Percentiles rank a stretch among this genome's conserved stretches.
phyloP scores from a whole-genome alignment of 768 basidiomycete species.

The Ramaria rubella region DNA sequence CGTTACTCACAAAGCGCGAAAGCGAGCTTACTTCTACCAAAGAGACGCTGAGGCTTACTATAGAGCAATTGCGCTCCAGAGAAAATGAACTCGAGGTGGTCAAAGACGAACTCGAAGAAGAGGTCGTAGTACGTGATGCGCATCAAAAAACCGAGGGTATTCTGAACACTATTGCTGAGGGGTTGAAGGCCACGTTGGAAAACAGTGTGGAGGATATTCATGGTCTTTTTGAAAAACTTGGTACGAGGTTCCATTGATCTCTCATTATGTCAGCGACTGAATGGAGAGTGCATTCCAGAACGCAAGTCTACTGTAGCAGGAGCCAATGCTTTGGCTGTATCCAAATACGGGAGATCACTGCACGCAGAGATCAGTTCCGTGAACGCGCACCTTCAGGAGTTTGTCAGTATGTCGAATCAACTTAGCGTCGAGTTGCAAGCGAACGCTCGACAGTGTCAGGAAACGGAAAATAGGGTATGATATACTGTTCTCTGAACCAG shows the following conservation, averaged over 20 bases:
- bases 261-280: not conserved
- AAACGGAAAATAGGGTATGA: constrained; percentile 45
- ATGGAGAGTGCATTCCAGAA: constrained; percentile 36
- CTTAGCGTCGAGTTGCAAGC: constrained; percentile 45
- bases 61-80: constrained; percentile 45
- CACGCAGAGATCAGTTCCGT: constrained; percentile 47
- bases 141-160: constrained; percentile 67
- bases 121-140: constrained; percentile 68
- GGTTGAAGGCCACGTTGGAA: constrained; percentile 56
- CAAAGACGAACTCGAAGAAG: constrained; percentile 67
- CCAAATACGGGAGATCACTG: constrained; percentile 54
- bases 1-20: constrained; percentile 64
- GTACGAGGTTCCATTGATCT: constrained; percentile 47
- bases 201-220: constrained; percentile 65
- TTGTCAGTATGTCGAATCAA: constrained; percentile 51
- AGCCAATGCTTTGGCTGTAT: constrained; percentile 60
- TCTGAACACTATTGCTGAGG: constrained; percentile 66
- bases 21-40: constrained; percentile 64
- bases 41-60: constrained; percentile 46
- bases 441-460: constrained; percentile 51
- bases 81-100: constrained; percentile 30
- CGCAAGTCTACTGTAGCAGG: constrained; percentile 61
- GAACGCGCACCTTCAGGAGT: constrained; percentile 51
- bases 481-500: not conserved
- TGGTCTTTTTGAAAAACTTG: constrained; percentile 76